Evolutionary conservation across 495 filamentous ascomycete genomes (phyloP), one percentile per base, ranked within the genome.

Genomic region (Eremomyces bilateralis): DNA sequence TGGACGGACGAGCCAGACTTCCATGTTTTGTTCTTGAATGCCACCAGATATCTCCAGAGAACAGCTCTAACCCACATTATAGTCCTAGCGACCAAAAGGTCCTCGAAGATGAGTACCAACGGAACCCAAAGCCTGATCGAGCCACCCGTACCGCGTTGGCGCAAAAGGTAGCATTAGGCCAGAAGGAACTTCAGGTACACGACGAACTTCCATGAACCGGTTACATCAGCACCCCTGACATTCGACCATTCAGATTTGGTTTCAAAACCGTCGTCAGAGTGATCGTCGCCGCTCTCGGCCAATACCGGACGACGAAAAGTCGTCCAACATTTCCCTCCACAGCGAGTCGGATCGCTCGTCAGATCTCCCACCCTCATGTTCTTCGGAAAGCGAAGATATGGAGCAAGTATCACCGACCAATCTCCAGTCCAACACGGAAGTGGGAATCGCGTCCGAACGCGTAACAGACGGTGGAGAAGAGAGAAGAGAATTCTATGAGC

Each of bases 191-290:
- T 13, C 90, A 95, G 70, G 88, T 94, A 47, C 63, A 29, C 10
- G n/a, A n/a, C n/a, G n/a, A n/a, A n/a, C 21, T 24, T 17, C 16
- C 11, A 11, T 30, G 20, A 39, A 30, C 16, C 27, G 21, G 4
- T 27, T 21, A 11, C 16, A 37, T 35, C 18, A 15, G n/a, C n/a
- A 29, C 21, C 5, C 15, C 18, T 24, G 25, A 32, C 20, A 34
- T 50, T 20, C 36, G 36, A 43, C 39, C 43, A 33, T 21, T 22
- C 37, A 97, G 88, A 93, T 99, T 45, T 99, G 90, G 90, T 99
- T 99, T 56, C 90, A 95, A 51, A 99, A 99, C 46, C 73, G 84
- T 50, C 69, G 90, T 40, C 90, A 99, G 51, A 91, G 83, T 56
- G 75, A 83, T 47, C 71, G 90, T 36, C 70, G 90, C 37, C 91